phyloP scores from a whole-genome alignment of 2,329 filamentous ascomycete species.

The Dissoconium aciculare region DNA sequence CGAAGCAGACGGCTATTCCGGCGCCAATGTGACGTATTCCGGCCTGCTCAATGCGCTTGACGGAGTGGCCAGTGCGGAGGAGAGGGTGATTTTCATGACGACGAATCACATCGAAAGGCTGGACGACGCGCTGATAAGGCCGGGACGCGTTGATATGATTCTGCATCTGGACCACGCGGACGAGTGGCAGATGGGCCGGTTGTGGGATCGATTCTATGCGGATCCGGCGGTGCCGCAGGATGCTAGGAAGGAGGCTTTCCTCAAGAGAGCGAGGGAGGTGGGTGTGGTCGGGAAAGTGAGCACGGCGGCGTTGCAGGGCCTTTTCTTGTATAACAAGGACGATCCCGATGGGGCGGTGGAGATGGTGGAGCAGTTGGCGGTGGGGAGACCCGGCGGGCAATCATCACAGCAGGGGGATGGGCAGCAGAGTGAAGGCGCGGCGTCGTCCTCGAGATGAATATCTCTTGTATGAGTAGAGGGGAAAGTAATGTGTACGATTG shows the following conservation, averaged over 20 bases:
- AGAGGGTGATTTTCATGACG: constrained; percentile 84
- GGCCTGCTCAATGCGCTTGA: constrained; percentile 60
- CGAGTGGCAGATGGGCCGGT: constrained; percentile 63
- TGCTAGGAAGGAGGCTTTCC: constrained; percentile 50
- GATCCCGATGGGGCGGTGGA: constrained; percentile 71
- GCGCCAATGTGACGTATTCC: constrained; percentile 85
- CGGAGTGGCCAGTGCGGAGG: constrained; percentile 85
- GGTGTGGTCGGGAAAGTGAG: constrained; percentile 61
- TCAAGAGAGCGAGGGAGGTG: constrained; percentile 52
- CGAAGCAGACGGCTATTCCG: constrained; percentile 72
- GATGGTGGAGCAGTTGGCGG: constrained; percentile 21
- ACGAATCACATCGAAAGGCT: constrained; percentile 87
- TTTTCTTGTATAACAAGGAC: constrained; percentile 92
- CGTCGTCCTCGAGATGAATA: too few relatives aligned
- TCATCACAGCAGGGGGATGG: too few relatives aligned
- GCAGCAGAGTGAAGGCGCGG: too few relatives aligned
- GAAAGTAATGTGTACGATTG: too few relatives aligned
- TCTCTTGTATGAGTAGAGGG: too few relatives aligned
- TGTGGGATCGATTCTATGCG: constrained; percentile 93
- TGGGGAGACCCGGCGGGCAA: constrained; percentile 4
- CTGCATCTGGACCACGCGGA: constrained; percentile 79
- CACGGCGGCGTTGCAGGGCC: constrained; percentile 79
- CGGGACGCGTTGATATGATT: constrained; percentile 87
- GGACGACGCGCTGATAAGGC: constrained; percentile 76
- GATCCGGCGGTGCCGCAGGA: constrained; percentile 54